These are phyloP conservation scores for Osmanthus fragrans DNA, from an alignment of 257 asterid genomes.

Conservation along the genomic window DNA sequence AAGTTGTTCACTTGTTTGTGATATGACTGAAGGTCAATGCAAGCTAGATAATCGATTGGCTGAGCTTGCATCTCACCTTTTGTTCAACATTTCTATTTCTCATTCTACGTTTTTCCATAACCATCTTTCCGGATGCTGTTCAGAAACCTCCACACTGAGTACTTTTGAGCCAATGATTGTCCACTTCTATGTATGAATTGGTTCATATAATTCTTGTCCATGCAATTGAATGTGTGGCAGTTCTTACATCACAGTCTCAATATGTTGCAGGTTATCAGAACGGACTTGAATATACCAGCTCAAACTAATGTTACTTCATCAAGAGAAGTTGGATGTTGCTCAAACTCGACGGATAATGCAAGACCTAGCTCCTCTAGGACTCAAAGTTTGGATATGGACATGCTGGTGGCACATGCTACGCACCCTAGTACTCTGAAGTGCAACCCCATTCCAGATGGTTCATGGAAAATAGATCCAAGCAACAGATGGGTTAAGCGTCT, in stretches of 20 bases:
- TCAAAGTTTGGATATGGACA: slow-evolving; percentile 73
- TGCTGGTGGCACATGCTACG: slow-evolving; percentile 45
- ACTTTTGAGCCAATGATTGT: not conserved
- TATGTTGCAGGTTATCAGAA: slow-evolving; percentile 26
- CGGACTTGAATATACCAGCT: slow-evolving; percentile 14
- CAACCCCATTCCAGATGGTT: slow-evolving; percentile 18
- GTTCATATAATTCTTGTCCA: not conserved
- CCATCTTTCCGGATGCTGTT: not conserved
- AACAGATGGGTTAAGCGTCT: slow-evolving; percentile 80
- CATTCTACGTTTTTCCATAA: not conserved
- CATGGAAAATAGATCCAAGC: slow-evolving; percentile 42
- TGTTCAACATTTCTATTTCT: not conserved
- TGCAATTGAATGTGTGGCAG: too few relatives aligned
- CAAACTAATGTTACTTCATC: not conserved
- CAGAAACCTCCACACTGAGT: not conserved
- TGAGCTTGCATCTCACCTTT: not conserved
- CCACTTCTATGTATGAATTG: not conserved
- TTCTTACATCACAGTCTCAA: not conserved
- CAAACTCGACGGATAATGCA: slow-evolving; percentile 32
- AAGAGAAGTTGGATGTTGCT: not conserved
- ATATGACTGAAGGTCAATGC: not conserved
- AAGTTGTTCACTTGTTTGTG: not conserved
- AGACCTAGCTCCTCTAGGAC: slow-evolving; percentile 67
- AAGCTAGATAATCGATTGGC: not conserved
- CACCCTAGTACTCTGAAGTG: slow-evolving; percentile 37